Evolutionary conservation across 202 grass and related monocot genomes (phyloP), one percentile per base, ranked within the genome.

Genomic region (Carex arenaria): DNA sequence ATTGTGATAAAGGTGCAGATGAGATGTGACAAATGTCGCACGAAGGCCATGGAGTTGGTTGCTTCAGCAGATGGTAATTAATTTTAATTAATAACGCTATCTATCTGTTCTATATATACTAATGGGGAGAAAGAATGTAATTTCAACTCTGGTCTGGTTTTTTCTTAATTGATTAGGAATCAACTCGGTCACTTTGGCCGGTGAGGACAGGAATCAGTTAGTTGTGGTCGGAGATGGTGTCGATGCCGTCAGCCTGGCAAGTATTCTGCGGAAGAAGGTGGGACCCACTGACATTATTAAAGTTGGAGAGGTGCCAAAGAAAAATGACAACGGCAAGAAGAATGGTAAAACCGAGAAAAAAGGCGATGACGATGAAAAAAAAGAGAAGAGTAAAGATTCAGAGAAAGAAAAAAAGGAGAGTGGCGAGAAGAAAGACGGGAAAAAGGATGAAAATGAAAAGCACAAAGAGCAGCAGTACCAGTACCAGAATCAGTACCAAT

Each of bases 1-100:
- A 91, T 93, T 26, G 85, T 88, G 12, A 91, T 96, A 77, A 88
- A 74, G 85, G 89, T 91, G 82, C 82, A 90, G 11, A 89, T 93
- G 84, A 83, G 63, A 19, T 87, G 87, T 79, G 67, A 97, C 67
- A 90, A 93, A 45, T 87, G 89, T 80, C 84, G 87, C 3, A 69
- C 53, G 19, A 87, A 80, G 15, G 86, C 89, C 0, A 80, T 93
- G 76, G 28, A 64, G 5, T 4, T 97, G 23, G 91, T 36, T 62
- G 82, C 82, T 45, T 57, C 89, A 26, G 76, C 82, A 20, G 9
- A 80, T 61, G 92, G 89, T 86, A 67, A 49, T 47, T 31, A 63
- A n/a, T n/a, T 1, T 30, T 12, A 45, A 45, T 43, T 34, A 34
- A 34, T 34, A 34, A 34, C 32, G 3, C 32, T 34, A 34, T 34